Evolutionary conservation across 2,329 filamentous ascomycete genomes (phyloP), one percentile per base, ranked within the genome.

Genomic region (Colletotrichum musae): DNA sequence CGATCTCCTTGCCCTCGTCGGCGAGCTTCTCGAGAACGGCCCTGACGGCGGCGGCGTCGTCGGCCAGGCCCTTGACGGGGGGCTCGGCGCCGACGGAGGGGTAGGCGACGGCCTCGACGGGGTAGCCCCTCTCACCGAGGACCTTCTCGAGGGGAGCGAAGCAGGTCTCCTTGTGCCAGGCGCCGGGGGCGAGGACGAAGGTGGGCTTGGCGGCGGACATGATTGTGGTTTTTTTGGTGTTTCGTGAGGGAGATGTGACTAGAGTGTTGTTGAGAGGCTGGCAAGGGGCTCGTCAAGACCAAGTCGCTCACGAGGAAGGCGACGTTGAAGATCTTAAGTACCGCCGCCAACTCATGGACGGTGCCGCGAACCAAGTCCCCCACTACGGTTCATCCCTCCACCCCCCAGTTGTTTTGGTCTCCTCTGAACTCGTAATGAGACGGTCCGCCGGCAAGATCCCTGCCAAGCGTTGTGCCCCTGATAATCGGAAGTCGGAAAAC

Each of bases 161-260:
- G 59, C 74, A 72, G 24, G 63, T 62, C 3, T 79, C 75, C 2
- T 68, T 71, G 58, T 82, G 74, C 80, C 81, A 84, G 12, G 80
- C 81, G 13, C 82, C 82, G 0, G 80, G 79, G 10, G 77, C 77
- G 56, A 84, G 77, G 12, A 84, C 74, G 21, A 83, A 76, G 15
- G 75, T 72, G 48, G 71, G 69, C 57, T 68, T 68, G 24, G 10
- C 47, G 43, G 60, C 26, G 21, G 60, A 58, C 59, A 68, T 68
- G 53, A 24, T 53, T 50, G 12, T 24, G 39, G 18, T 16, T 28
- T 16, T 16, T 18, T 18, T 32, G n/a, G 47, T 21, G 1, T 5
- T 12, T 50, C 1, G 21, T 4, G 47, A 4, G 18, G 10, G 18
- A 13, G 47, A 3, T 16, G 9, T 2, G 47, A 18, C 2, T n/a